These are phyloP conservation scores for Vitis rupestris DNA, from an alignment of 164 flowering plant genomes.

Conservation along the genomic window DNA sequence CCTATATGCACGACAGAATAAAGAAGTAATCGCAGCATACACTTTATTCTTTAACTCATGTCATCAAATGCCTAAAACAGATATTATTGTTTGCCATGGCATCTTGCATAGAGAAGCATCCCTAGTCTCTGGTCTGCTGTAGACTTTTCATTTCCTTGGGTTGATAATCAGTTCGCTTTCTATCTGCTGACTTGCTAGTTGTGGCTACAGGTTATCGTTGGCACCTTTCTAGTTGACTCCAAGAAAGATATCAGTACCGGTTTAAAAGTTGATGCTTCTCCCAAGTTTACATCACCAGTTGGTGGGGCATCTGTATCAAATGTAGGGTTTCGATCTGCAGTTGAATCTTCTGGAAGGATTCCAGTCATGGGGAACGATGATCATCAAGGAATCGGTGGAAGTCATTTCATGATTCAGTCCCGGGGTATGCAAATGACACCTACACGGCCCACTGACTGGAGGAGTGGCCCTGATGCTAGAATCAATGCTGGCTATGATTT, in stretches of 20 bases:
- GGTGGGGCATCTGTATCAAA: conserved; percentile 38
- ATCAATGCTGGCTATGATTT: conserved; percentile 28
- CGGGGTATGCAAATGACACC: conserved; percentile 37
- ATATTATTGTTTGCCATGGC: not conserved
- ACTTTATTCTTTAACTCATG: no score
- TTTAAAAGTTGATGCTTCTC: conserved; percentile 38
- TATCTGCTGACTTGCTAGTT: not conserved
- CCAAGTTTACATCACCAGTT: conserved; percentile 39
- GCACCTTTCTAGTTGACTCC: conserved; percentile 46
- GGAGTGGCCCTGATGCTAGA: conserved; percentile 34
- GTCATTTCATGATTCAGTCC: conserved; percentile 50
- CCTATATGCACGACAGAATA: not conserved
- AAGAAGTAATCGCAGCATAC: not conserved
- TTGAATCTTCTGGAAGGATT: conserved; percentile 44
- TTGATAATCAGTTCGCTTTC: not conserved
- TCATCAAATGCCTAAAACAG: no score
- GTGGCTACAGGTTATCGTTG: conserved; percentile 55
- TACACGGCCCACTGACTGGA: conserved; percentile 50
- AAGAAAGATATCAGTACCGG: conserved; percentile 41
- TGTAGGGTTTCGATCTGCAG: conserved; percentile 43
- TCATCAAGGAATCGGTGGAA: conserved; percentile 40
- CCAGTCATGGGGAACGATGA: conserved; percentile 41
- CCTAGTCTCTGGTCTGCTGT: not conserved
- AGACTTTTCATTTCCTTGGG: not conserved
- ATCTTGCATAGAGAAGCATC: not conserved